Base-by-base conservation (phyloP, 2,329 filamentous ascomycete species). In the Colletotrichum sublineola region DNA sequence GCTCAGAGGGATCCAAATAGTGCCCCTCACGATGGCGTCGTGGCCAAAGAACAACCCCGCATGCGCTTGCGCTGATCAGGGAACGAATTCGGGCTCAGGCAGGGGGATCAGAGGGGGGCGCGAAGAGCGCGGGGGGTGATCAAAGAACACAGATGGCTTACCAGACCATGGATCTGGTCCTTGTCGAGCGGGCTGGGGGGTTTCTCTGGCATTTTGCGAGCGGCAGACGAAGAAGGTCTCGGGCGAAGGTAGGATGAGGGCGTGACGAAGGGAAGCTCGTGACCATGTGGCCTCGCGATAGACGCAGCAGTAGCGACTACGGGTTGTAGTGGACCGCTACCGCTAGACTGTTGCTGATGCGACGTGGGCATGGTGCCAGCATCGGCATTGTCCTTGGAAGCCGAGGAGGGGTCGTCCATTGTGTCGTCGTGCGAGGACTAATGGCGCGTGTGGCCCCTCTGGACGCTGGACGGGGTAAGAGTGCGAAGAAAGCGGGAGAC, bases 141-240 rank as follows among this genome's bases (percentile, higher is more conserved):
- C 36, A 50, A 48, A 58, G 63, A 44, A 31, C 56, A 66, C 67
- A 56, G 24, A 38, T 48, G 66, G 58, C 92, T 85, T 85, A 95
- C 93, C 87, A 96, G 86, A 77, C 92, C 93, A 80, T 94, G 91
- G 78, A 92, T 87, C 84, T 95, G 93, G 80, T 95, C 93, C 84
- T 87, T 90, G 81, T 96, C 93, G 71, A 93, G 85, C 73, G 89
- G 87, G 77, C 86, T 91, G 81, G 86, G 84, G 73, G 83, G 79
- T 75, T 82, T 83, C 67, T 75, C 70, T 66, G 64, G 46, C 73
- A 72, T 71, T 75, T 71, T 58, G 71, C 75, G 73, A 67, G 69
- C 56, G 63, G 63, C 70, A 44, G 71, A 60, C 36, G 73, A 65
- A 62, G 70, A 65, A 60, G 70, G 64, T 71, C 81, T 81, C 73